Conservation (phyloP, 805 yeast species). For the Candida peoriensis region DNA sequence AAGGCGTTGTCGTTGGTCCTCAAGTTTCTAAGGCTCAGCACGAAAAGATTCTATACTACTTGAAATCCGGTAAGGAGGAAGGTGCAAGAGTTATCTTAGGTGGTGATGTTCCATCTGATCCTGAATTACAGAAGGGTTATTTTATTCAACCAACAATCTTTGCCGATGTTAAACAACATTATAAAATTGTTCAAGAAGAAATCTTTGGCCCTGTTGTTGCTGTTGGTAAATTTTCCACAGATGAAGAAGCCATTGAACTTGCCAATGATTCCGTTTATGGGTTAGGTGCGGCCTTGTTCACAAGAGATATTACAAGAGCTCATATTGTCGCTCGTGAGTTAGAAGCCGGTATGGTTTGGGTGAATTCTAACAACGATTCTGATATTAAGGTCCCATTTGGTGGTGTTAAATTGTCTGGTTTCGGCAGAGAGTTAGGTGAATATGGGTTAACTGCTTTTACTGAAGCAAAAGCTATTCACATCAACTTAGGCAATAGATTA, state of each 20-base stretch:
- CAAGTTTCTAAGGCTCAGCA: slow-evolving; percentile 49
- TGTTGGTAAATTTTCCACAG: slow-evolving; percentile 36
- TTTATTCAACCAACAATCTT: slow-evolving; percentile 45
- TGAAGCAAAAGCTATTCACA: slow-evolving; percentile 63
- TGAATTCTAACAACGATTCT: slow-evolving; percentile 53
- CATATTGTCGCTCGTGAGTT: slow-evolving; percentile 35
- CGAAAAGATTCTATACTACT: slow-evolving; percentile 38
- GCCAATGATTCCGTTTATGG: slow-evolving; percentile 43
- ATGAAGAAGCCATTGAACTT: slow-evolving; percentile 37
- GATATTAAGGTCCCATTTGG: slow-evolving; percentile 61
- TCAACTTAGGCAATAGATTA: slow-evolving; percentile 46
- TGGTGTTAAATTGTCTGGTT: slow-evolving; percentile 62
- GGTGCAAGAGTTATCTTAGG: slow-evolving; percentile 50
- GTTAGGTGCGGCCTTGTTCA: slow-evolving; percentile 42
- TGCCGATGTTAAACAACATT: slow-evolving; percentile 36
- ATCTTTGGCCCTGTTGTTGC: slow-evolving; percentile 51
- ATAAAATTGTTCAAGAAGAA: slow-evolving; percentile 42
- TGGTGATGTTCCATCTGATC: slow-evolving; percentile 31
- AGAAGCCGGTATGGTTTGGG: slow-evolving; percentile 50
- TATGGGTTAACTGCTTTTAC: slow-evolving; percentile 61
- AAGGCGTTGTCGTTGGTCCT: slow-evolving; percentile 45
- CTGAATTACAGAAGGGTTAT: slow-evolving; percentile 27
- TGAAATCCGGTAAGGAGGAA: slow-evolving; percentile 42
- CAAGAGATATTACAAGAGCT: slow-evolving; percentile 33
- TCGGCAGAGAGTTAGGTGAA: slow-evolving; percentile 64